Evolutionary conservation across 1,284 basidiomycete genomes (phyloP).

Genomic region (Ceratobasidium sp.): DNA sequence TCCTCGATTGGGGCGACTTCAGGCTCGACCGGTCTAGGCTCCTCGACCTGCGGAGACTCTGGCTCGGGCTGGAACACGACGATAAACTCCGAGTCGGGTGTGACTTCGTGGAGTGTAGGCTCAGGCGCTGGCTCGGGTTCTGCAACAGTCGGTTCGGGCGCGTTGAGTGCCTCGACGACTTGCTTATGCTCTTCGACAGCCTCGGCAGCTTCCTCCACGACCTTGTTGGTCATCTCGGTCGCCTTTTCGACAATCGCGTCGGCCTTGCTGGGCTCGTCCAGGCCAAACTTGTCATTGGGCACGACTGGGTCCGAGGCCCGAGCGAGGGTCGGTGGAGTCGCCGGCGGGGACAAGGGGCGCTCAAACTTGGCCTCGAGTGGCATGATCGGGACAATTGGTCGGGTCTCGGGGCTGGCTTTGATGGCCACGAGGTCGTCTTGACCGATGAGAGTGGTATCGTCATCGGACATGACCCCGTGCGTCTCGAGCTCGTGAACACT

Average conservation of each 20-base stretch:
- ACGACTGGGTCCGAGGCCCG: neutral
- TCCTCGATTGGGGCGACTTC: neutral
- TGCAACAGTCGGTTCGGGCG: neutral
- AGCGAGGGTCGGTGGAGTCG: neutral
- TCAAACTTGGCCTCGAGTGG: neutral
- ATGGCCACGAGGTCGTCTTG: neutral
- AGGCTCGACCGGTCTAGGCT: too few relatives aligned
- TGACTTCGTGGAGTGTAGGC: neutral
- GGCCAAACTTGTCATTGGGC: slow-evolving; percentile 6
- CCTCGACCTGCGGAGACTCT: neutral
- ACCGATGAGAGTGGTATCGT: neutral
- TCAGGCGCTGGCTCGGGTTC: neutral
- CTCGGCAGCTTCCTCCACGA: slow-evolving; percentile 9
- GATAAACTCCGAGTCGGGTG: slow-evolving; percentile 13
- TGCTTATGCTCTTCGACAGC: slow-evolving; percentile 21
- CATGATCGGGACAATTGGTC: neutral
- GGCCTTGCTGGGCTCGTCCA: neutral
- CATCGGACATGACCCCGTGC: slow-evolving; percentile 6
- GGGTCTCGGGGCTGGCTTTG: neutral
- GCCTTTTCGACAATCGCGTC: neutral
- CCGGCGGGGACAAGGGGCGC: slow-evolving; percentile 18
- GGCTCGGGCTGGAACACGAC: neutral
- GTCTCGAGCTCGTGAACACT: neutral
- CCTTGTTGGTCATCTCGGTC: neutral
- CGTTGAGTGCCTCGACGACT: neutral